Conservation (phyloP, 192 early-diverging fungal species). For the Lobosporangium transversale region DNA sequence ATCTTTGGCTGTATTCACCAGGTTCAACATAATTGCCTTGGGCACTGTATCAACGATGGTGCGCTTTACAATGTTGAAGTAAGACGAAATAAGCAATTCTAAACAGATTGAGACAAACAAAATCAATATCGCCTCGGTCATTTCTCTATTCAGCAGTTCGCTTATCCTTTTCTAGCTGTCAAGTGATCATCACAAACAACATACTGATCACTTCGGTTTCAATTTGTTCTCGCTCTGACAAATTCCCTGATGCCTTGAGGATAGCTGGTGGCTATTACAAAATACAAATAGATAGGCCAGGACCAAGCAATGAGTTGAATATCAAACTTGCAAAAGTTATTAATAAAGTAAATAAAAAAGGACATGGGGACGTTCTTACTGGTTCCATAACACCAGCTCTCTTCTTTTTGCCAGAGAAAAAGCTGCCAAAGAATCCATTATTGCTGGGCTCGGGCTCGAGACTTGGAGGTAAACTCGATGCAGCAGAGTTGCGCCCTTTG, state of each 20-base stretch:
- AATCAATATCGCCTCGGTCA: no score
- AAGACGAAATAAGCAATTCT: conserved; percentile 96
- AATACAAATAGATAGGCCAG: neutral
- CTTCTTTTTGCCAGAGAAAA: conserved; percentile 91
- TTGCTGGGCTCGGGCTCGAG: conserved; percentile 55
- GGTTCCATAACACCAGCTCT: conserved; percentile 72
- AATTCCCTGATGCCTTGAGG: conserved; percentile 93
- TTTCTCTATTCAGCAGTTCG: no score
- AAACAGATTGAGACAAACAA: neutral
- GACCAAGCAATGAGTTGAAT: no score
- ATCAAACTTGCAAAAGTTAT: no score
- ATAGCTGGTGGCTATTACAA: conserved; percentile 80
- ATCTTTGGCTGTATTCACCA: conserved; percentile 90
- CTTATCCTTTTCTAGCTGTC: no score
- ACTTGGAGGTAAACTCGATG: conserved; percentile 37
- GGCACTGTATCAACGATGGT: conserved; percentile 97
- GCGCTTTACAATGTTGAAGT: conserved; percentile 99
- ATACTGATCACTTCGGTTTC: conserved; percentile 99
- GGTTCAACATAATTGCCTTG: conserved; percentile 98
- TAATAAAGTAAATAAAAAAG: neutral
- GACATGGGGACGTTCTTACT: conserved; percentile 34
- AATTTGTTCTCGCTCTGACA: conserved; percentile 97
- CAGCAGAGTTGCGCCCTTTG: conserved; percentile 45
- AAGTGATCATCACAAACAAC: no score
- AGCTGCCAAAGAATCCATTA: conserved; percentile 95